phyloP scores from a whole-genome alignment of 495 filamentous ascomycete genomes.

The Lineolata rhizophorae region DNA sequence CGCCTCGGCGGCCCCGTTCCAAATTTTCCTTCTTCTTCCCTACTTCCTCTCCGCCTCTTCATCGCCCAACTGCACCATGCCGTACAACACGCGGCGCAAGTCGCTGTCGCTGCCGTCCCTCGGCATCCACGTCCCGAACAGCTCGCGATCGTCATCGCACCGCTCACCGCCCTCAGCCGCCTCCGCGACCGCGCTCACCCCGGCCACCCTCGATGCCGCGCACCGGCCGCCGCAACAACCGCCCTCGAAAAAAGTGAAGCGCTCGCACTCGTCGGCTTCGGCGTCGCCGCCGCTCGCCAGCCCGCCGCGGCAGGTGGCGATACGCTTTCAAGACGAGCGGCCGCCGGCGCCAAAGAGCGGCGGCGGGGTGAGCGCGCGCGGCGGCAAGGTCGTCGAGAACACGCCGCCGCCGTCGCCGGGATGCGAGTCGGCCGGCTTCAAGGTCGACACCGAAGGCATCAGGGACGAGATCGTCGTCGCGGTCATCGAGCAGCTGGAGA shows the following conservation, averaged over 20 bases:
- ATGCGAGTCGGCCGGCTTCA: slow-evolving; percentile 25
- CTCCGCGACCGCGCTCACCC: slow-evolving; percentile 21
- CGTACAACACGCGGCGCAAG: slow-evolving; percentile 96
- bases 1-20: no score
- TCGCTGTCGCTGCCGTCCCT: slow-evolving; percentile 83
- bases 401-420: slow-evolving; percentile 78
- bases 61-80: no score
- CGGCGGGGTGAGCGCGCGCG: no score
- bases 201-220: slow-evolving; percentile 16
- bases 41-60: no score
- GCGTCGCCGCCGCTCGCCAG: slow-evolving; percentile 27
- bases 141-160: slow-evolving; percentile 34
- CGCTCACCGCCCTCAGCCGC: slow-evolving; percentile 35
- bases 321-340: slow-evolving; percentile 22
- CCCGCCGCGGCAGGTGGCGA: slow-evolving; percentile 22
- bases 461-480: slow-evolving; percentile 88
- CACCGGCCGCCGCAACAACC: slow-evolving; percentile 23
- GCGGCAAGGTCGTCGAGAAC: slow-evolving; percentile 46
- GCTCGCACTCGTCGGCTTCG: slow-evolving; percentile 37
- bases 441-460: slow-evolving; percentile 73
- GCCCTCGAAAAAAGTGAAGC: slow-evolving; percentile 67
- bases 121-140: slow-evolving; percentile 75
- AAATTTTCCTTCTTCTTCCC: no score
- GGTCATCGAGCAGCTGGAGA: slow-evolving; percentile 76
- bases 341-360: slow-evolving; percentile 21